Evolutionary conservation across 345 rosid species (phyloP), one percentile per base, ranked within the genome.

Genomic region (Dipteronia sinensis): DNA sequence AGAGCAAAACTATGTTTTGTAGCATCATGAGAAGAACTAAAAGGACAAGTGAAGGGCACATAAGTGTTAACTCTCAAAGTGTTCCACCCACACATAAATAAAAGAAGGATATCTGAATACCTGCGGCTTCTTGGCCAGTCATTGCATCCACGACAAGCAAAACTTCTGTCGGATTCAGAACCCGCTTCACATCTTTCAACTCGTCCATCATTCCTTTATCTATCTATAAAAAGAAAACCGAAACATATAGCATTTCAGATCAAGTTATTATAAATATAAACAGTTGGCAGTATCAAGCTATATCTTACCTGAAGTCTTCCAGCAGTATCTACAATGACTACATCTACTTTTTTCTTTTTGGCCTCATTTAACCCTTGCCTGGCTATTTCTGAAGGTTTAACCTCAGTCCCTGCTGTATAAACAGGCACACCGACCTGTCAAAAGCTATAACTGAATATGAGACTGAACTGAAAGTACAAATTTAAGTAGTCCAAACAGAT

Each of bases 81-180:
- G 63, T 20, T 19, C 63, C 25, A 58, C 63, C 25, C 25, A 7
- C 12, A 25, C 76, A 73, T 38, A 8, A 10, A 22, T 58, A 69
- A 13, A 27, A 77, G 44, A 59, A 22, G 16, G 55, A 62, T 46
- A 40, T 75, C 38, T 9, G 38, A 70, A 66, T 83, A 94, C 99
- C 97, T 75, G 95, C 99, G 79, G 98, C 98, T 92, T 96, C 99
- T 88, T 96, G 99, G 72, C 98, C 99, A 59, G 99, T 94, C 97
- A 96, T 96, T 76, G 98, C 98, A 90, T 96, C 99, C 73, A 94
- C 99, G 68, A 96, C 97, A 69, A 96, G 97, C 85, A 96, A 86
- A 20, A 94, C 94, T 86, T 96, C 99, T 16, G 95, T 91, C 65
- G 98, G 97, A 84, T 91, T 96, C 69, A 94, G 70, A 53, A 84